Base-by-base conservation (phyloP, 306 rosid species). In the Vigna nakashimae region DNA sequence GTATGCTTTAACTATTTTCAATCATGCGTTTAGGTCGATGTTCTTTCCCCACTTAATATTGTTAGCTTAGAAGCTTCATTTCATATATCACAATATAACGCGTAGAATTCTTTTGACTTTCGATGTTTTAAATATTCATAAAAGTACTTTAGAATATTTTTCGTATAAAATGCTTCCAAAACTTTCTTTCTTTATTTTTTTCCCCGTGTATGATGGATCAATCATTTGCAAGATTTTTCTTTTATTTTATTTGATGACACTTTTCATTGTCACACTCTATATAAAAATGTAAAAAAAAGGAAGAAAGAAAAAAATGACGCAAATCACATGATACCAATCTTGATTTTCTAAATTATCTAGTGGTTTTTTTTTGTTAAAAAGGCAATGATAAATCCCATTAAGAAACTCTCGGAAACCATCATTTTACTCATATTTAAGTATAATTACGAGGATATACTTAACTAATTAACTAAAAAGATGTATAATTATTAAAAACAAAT, bases 61-160 rank as follows among this genome's bases (percentile, higher is more conserved):
- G 9, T 24, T 45, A 24, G 13, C 20, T 67, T 45, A 24, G 40
- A 69, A 48, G 43, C 7, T 16, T 48, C 58, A 16, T 9, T 38
- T 3, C 2, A 26, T 26, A 45, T 14, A 45, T 18, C 20, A 43
- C 22, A 43, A 38, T 17, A 45, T 22, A 67, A 12, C 28, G 3
- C 53, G 75, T 32, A 49, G n/a, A 28, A 16, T 49, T 28, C 26
- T 16, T 69, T 69, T 8, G 45, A 69, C 45, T 48, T 69, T 48
- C 36, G 1, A 15, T 68, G 26, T 9, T 49, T 4, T 49, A 9
- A 14, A 68, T 48, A 68, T 68, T 24, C 8, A 15, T 22, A 48
- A 24, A 10, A 36, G 42, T 1, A 10, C 26, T 52, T n/a, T 55
- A 56, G 4, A 26, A 12, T 64, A 38, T 65, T 38, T 63, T 62